Conservation (phyloP, 192 early-diverging fungal species). For the Linnemannia elongata region DNA sequence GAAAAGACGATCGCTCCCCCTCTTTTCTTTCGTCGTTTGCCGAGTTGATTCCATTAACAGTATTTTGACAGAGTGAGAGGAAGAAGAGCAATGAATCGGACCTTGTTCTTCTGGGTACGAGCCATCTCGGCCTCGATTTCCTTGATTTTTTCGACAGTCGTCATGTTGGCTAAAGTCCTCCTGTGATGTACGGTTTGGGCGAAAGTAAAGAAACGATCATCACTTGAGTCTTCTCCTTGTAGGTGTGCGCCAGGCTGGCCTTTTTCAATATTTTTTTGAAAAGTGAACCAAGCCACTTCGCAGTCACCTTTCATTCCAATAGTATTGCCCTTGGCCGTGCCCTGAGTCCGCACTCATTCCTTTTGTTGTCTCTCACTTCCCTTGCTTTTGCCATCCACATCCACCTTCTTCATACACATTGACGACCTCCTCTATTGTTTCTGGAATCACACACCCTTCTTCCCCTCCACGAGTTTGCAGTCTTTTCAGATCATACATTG, state of each 20-base stretch:
- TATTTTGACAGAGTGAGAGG: no score
- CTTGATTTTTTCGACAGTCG: slow-evolving; percentile 58
- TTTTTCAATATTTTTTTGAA: background rate
- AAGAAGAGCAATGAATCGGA: background rate
- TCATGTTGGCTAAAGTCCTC: slow-evolving; percentile 32
- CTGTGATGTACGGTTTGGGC: background rate
- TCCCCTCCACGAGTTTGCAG: background rate
- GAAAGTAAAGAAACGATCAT: slow-evolving; percentile 3
- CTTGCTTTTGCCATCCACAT: background rate
- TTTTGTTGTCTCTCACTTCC: background rate
- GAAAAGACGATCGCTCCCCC: background rate
- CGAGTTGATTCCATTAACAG: background rate
- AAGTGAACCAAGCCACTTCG: background rate
- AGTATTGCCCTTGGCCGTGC: background rate
- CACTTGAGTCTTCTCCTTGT: background rate
- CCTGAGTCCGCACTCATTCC: background rate
- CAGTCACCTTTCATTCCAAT: background rate
- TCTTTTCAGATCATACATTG: background rate
- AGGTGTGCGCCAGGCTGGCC: no score
- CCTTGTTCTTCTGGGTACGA: slow-evolving; percentile 94
- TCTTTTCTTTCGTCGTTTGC: background rate
- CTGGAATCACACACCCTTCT: background rate
- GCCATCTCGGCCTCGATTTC: slow-evolving; percentile 86
- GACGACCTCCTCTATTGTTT: background rate
- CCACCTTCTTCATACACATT: background rate